Conservation (phyloP, 768 basidiomycete genomes). For the Hortiboletus campestris region DNA sequence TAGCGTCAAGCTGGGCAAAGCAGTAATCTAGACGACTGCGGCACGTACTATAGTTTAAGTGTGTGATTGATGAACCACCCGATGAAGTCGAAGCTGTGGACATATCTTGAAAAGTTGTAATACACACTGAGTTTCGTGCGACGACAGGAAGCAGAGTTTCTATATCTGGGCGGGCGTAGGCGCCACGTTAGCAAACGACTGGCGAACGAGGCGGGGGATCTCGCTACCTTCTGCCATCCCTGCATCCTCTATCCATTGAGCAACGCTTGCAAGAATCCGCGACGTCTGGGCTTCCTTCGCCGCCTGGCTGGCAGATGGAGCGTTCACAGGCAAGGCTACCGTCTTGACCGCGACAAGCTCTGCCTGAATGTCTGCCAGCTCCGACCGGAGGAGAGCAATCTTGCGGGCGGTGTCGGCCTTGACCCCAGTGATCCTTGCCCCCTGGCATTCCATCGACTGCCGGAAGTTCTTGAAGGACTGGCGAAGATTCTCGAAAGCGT, state of each 20-base stretch:
- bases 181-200: not conserved
- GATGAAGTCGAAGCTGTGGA: not conserved
- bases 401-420: conserved; percentile 18
- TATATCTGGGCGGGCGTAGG: not conserved
- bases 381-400: conserved; percentile 17
- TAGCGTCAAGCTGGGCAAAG: not conserved
- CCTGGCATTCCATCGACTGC: conserved; percentile 12
- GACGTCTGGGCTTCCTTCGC: conserved; percentile 4
- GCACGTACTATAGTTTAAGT: conserved; percentile 6
- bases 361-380: conserved; percentile 3
- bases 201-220: not conserved
- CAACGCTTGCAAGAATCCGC: not conserved
- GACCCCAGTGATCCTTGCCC: conserved; percentile 9
- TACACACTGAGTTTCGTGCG: not conserved
- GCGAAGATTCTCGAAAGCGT: conserved; percentile 2
- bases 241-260: not conserved
- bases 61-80: not conserved
- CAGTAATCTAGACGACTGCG: not conserved
- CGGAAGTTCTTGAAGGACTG: not conserved
- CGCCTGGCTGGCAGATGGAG: not conserved
- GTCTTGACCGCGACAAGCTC: conserved; percentile 13
- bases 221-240: conserved; percentile 6
- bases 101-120: not conserved
- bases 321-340: not conserved
- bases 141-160: not conserved